phyloP scores from a whole-genome alignment of 2,329 filamentous ascomycete genomes.

The Fusarium equiseti region DNA sequence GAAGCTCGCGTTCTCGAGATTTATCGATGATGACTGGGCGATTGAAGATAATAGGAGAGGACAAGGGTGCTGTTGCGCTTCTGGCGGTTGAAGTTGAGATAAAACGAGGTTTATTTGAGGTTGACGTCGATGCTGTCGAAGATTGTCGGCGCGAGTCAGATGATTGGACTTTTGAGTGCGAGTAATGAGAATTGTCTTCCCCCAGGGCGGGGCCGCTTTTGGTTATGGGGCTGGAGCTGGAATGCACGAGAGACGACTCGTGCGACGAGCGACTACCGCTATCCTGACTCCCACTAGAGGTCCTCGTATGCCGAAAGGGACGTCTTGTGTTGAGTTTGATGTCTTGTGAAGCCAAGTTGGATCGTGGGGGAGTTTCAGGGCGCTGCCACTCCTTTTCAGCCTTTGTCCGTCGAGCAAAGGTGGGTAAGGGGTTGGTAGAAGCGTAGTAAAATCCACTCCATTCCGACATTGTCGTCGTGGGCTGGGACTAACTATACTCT shows the following conservation, averaged over 20 bases:
- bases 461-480: constrained; percentile 49
- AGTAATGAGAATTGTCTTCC: constrained; percentile 40
- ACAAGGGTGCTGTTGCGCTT: neutral
- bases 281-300: constrained; percentile 46
- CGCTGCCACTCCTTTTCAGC: constrained; percentile 48
- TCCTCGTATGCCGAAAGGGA: constrained; percentile 42
- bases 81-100: constrained; percentile 19
- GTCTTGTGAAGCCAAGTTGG: constrained; percentile 40
- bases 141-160: constrained; percentile 44
- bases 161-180: constrained; percentile 36
- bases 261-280: constrained; percentile 47
- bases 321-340: constrained; percentile 29
- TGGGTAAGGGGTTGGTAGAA: constrained; percentile 49
- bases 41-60: constrained; percentile 43
- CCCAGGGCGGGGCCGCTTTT: constrained; percentile 47
- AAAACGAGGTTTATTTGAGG: constrained; percentile 34
- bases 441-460: constrained; percentile 50
- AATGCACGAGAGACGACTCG: constrained; percentile 47
- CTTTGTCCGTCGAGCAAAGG: constrained; percentile 41
- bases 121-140: constrained; percentile 30
- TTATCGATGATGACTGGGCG: constrained; percentile 38
- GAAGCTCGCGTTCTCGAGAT: constrained; percentile 39
- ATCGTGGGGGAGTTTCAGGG: constrained; percentile 39
- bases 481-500: constrained; percentile 43
- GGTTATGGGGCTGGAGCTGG: constrained; percentile 38